A percentile compares a stretch with the other conserved stretches of the same genome.
These are phyloP conservation scores for Remersonia thermophila DNA, from an alignment of 2,329 filamentous ascomycete genomes.

Conservation along the genomic window DNA sequence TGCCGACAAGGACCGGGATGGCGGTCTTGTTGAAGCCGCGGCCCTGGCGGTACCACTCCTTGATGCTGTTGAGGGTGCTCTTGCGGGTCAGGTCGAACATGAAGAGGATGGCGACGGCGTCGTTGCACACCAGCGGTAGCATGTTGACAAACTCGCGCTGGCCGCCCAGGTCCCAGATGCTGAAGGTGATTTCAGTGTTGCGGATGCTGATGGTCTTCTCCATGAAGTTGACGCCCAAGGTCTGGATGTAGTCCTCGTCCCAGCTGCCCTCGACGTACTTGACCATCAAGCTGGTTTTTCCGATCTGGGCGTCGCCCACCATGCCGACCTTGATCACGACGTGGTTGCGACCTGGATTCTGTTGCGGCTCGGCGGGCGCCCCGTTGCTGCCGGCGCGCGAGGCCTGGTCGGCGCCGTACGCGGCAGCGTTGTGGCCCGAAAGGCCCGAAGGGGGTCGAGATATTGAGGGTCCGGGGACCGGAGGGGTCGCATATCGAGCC, in stretches of 20 bases:
- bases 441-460: slow-evolving; percentile 45
- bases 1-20: slow-evolving; percentile 94
- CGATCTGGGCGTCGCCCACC: slow-evolving; percentile 98
- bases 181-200: slow-evolving; percentile 99
- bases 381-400: slow-evolving; percentile 29
- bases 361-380: slow-evolving; percentile 20
- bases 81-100: slow-evolving; percentile 99
- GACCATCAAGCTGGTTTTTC: slow-evolving; percentile 98
- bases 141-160: slow-evolving; percentile 99
- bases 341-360: slow-evolving; percentile 45
- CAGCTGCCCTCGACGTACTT: slow-evolving; percentile 99
- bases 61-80: slow-evolving; percentile 97
- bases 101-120: slow-evolving; percentile 95
- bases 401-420: slow-evolving; percentile 33
- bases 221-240: slow-evolving; percentile 98
- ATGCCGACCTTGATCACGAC: slow-evolving; percentile 99
- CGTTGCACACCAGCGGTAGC: slow-evolving; percentile 97
- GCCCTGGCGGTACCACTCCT: slow-evolving; percentile 98
- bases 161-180: slow-evolving; percentile 95
- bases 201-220: slow-evolving; percentile 99
- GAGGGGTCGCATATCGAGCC: slow-evolving; percentile 34
- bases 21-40: slow-evolving; percentile 99
- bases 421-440: slow-evolving; percentile 27
- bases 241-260: slow-evolving; percentile 99
- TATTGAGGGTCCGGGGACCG: slow-evolving; percentile 31